A percentile compares a stretch with the other conserved stretches of the same genome.
phyloP scores from a whole-genome alignment of 768 basidiomycete species.

The Lentinus brumalis region DNA sequence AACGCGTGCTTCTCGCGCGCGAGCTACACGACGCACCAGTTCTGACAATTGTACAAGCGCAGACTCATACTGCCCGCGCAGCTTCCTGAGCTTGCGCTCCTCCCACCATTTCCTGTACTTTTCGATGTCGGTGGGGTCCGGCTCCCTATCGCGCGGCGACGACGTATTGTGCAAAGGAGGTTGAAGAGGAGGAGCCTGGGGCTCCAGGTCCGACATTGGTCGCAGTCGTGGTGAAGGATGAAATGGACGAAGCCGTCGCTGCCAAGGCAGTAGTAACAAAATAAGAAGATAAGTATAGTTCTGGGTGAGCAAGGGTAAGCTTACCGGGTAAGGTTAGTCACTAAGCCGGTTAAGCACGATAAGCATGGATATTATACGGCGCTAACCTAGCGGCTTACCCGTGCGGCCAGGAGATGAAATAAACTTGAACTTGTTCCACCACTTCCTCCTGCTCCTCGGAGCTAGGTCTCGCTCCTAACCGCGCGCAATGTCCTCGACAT shows the following conservation, averaged over 20 bases:
- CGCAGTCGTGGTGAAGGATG: no score
- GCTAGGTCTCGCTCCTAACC: not conserved
- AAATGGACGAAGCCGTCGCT: not conserved
- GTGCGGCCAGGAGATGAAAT: no score
- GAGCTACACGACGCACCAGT: constrained; percentile 46
- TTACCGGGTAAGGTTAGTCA: not conserved
- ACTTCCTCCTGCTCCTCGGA: not conserved
- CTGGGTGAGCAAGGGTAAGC: not conserved
- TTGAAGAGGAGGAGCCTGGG: constrained; percentile 33
- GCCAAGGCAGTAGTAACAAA: not conserved
- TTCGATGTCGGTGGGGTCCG: constrained; percentile 49
- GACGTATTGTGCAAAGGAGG: constrained; percentile 59
- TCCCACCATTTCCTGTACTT: constrained; percentile 72
- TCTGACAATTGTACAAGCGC: constrained; percentile 62
- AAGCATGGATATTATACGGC: no score
- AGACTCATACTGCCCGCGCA: constrained; percentile 79
- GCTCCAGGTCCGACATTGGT: constrained; percentile 28
- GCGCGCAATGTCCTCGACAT: constrained; percentile 38
- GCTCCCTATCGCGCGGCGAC: constrained; percentile 58
- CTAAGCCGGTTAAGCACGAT: no score
- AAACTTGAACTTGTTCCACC: no score
- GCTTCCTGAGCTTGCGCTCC: constrained; percentile 65
- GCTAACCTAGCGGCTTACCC: no score
- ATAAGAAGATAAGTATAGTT: not conserved
- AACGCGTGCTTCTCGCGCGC: not conserved